A percentile compares a stretch with the other conserved stretches of the same genome.
Conservation (phyloP, 1,284 basidiomycete genomes). For the Cystobasidiaceae sp. region DNA sequence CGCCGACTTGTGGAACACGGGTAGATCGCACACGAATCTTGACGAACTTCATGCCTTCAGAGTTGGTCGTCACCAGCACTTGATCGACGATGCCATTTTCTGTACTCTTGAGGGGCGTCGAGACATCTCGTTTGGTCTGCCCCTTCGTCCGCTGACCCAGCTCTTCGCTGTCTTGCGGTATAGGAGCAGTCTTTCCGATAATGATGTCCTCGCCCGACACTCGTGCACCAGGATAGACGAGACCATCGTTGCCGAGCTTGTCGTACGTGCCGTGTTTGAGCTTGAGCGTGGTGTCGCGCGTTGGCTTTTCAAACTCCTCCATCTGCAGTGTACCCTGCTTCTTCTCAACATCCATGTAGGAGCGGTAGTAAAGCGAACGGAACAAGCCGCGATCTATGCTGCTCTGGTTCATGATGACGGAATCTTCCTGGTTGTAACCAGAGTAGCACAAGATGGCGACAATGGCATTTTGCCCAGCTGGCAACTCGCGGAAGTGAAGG, state of each 20-base stretch:
- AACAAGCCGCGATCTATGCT: conserved; percentile 97
- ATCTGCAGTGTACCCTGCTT: conserved; percentile 85
- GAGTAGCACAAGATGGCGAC: conserved; percentile 98
- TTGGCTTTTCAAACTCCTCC: conserved; percentile 97
- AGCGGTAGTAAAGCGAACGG: conserved; percentile 96
- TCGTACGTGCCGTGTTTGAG: conserved; percentile 99
- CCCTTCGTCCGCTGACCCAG: conserved; percentile 87
- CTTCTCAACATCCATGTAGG: conserved; percentile 96
- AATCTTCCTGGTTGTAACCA: conserved; percentile 99
- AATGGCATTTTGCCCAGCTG: conserved; percentile 96
- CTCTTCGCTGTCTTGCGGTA: conserved; percentile 94
- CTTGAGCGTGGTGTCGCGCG: conserved; percentile 82
- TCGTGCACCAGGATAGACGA: conserved; percentile 91
- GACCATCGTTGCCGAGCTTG: conserved; percentile 92
- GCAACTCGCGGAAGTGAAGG: conserved; percentile 92
- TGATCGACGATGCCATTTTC: conserved; percentile 98
- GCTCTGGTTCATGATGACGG: conserved; percentile 99
- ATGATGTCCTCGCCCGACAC: conserved; percentile 97
- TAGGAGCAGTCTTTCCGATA: conserved; percentile 96
- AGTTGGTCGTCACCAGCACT: conserved; percentile 92
- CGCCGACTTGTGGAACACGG: conserved; percentile 92
- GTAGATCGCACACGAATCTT: conserved; percentile 95
- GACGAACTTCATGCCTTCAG: conserved; percentile 95
- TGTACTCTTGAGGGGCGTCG: conserved; percentile 94
- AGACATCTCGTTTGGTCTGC: conserved; percentile 89